These are phyloP conservation scores for Ulvella scutata DNA, from an alignment of 139 green algal species.

Conservation along the genomic window DNA sequence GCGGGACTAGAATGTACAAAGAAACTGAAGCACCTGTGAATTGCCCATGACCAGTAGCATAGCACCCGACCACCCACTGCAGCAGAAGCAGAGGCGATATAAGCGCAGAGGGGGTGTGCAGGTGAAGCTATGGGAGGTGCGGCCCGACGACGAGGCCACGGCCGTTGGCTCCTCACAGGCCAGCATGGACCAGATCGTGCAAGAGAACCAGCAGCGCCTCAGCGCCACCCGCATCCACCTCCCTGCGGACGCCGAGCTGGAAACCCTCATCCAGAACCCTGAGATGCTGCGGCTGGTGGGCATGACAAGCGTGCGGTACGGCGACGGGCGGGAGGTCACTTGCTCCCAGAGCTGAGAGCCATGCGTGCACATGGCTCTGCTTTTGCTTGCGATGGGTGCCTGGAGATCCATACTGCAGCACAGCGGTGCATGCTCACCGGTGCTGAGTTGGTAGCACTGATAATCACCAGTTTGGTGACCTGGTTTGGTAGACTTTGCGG, in stretches of 20 bases:
- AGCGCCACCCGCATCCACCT: neutral
- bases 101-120: too few relatives aligned
- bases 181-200: neutral
- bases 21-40: neutral
- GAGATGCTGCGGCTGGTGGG: slow-evolving; percentile 1
- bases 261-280: neutral
- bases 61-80: neutral
- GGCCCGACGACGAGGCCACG: neutral
- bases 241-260: slow-evolving; percentile 3
- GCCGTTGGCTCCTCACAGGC: neutral
- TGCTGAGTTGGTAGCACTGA: too few relatives aligned
- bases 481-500: too few relatives aligned
- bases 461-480: too few relatives aligned
- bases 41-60: neutral
- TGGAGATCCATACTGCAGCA: too few relatives aligned
- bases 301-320: neutral
- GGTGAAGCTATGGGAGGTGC: slow-evolving; percentile 1
- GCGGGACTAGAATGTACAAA: neutral
- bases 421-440: too few relatives aligned
- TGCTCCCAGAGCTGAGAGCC: slow-evolving; percentile 2
- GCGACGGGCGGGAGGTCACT: neutral
- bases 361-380: too few relatives aligned
- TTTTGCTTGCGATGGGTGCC: too few relatives aligned
- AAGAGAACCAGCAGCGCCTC: neutral
- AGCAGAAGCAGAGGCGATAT: too few relatives aligned